Conservation (phyloP, 495 filamentous ascomycete species). For the Filosporella fistucella region DNA sequence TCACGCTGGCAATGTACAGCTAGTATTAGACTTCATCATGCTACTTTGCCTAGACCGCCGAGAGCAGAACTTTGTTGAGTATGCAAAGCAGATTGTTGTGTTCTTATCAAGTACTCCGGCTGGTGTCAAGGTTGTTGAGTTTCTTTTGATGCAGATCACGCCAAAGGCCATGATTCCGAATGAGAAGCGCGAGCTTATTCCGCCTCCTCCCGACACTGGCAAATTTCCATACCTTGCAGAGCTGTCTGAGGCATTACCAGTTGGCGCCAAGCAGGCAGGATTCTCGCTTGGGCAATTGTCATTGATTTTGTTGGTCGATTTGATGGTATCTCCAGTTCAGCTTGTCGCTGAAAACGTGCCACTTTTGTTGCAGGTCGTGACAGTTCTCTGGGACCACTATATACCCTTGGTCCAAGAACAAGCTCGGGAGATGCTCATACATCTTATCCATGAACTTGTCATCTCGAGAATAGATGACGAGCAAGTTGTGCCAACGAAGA, state of each 20-base stretch:
- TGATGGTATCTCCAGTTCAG: conserved; percentile 89
- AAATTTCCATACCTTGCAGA: conserved; percentile 87
- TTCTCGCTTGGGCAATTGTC: conserved; percentile 91
- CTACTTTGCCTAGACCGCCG: conserved; percentile 84
- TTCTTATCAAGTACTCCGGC: conserved; percentile 90
- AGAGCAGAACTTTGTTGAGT: conserved; percentile 96
- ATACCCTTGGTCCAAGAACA: conserved; percentile 94
- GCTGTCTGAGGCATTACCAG: conserved; percentile 70
- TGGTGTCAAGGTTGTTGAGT: conserved; percentile 89
- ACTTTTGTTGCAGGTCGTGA: conserved; percentile 81
- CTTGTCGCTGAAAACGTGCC: conserved; percentile 73
- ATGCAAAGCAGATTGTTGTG: conserved; percentile 95
- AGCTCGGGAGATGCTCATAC: conserved; percentile 94
- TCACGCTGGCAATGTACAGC: conserved; percentile 89
- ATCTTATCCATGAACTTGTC: conserved; percentile 94
- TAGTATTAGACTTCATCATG: conserved; percentile 95
- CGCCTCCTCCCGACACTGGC: conserved; percentile 67
- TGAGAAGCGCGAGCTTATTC: conserved; percentile 69
- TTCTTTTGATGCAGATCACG: conserved; percentile 81
- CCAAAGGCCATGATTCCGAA: conserved; percentile 86
- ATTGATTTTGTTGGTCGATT: conserved; percentile 88
- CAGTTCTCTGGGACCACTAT: conserved; percentile 96
- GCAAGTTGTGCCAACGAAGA: conserved; percentile 57
- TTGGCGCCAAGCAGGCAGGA: conserved; percentile 84
- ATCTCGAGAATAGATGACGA: conserved; percentile 84